phyloP scores from a whole-genome alignment of 2,329 filamentous ascomycete species.

The Sporothrix mexicana region DNA sequence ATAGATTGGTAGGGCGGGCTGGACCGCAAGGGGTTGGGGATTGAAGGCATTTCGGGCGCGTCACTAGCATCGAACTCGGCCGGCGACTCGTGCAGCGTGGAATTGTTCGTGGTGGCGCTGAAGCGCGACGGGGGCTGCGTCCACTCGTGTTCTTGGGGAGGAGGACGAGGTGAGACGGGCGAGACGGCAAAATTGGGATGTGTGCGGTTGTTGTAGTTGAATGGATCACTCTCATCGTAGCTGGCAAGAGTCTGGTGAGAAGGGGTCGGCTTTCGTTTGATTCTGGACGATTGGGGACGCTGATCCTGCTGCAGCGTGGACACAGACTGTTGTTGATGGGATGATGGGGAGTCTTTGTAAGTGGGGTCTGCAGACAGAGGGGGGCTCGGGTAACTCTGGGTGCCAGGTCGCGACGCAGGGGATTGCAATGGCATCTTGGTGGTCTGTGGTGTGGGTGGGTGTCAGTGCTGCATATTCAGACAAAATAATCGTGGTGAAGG shows the following conservation, averaged over 20 bases:
- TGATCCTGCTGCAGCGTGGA: conserved; percentile 31
- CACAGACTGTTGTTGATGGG: conserved; percentile 24
- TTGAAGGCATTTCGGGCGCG: conserved; percentile 35
- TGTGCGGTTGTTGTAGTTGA: conserved; percentile 39
- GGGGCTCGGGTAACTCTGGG: conserved; percentile 48
- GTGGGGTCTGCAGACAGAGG: conserved; percentile 45
- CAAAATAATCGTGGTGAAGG: too few relatives aligned
- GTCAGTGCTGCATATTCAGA: conserved; percentile 33
- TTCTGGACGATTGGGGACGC: conserved; percentile 7
- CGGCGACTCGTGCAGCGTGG: conserved; percentile 52
- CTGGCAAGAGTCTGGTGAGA: conserved; percentile 33
- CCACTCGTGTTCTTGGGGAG: conserved; percentile 46
- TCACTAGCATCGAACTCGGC: conserved; percentile 33
- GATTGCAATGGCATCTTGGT: conserved; percentile 36
- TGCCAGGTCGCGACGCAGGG: conserved; percentile 22
- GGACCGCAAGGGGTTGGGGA: conserved; percentile 30
- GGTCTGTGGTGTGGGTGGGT: conserved; percentile 29
- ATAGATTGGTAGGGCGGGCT: conserved; percentile 20
- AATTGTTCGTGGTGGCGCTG: conserved; percentile 67
- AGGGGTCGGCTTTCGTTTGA: conserved; percentile 35
- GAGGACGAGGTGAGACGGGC: conserved; percentile 36
- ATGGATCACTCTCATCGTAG: conserved; percentile 38
- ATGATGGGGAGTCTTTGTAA: conserved; percentile 36
- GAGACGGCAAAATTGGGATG: conserved; percentile 24
- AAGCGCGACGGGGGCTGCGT: conserved; percentile 65